These are phyloP conservation scores for Chimonanthus salicifolius DNA, from an alignment of 164 flowering plant species.

Conservation along the genomic window DNA sequence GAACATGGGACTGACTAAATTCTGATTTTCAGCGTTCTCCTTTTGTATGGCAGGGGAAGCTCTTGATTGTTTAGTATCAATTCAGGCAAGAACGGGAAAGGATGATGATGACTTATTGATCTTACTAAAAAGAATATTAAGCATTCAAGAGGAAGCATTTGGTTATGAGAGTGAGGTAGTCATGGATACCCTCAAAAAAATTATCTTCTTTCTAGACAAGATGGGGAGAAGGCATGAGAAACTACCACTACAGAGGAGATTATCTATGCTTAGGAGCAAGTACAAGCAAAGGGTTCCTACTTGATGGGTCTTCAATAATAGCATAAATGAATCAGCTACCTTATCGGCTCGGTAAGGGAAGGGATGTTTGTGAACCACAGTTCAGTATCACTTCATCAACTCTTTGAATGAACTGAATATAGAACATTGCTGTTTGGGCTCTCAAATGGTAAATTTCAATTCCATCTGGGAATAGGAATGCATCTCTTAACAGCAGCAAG, in stretches of 20 bases:
- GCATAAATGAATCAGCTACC: no score
- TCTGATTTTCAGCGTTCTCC: background rate
- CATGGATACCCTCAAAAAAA: slow-evolving; percentile 60
- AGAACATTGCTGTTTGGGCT: no score
- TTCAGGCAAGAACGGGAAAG: slow-evolving; percentile 53
- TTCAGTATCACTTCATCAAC: background rate
- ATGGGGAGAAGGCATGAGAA: slow-evolving; percentile 61
- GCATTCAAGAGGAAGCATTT: slow-evolving; percentile 73
- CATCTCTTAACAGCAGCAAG: background rate
- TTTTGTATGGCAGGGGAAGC: slow-evolving; percentile 65
- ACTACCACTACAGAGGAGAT: slow-evolving; percentile 51
- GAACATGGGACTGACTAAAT: background rate
- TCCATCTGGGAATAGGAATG: background rate
- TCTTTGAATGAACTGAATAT: background rate
- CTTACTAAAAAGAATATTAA: slow-evolving; percentile 55
- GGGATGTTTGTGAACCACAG: background rate
- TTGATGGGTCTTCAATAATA: slow-evolving; percentile 5
- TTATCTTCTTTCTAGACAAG: slow-evolving; percentile 58
- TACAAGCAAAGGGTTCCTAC: slow-evolving; percentile 31
- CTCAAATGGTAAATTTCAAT: background rate
- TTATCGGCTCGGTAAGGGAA: no score
- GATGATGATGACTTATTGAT: slow-evolving; percentile 45
- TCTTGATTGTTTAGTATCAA: slow-evolving; percentile 76
- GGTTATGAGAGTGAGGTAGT: slow-evolving; percentile 70
- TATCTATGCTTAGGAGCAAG: slow-evolving; percentile 50